Conservation (phyloP, 2,329 filamentous ascomycete species). For the Raffaelea ambrosiae region DNA sequence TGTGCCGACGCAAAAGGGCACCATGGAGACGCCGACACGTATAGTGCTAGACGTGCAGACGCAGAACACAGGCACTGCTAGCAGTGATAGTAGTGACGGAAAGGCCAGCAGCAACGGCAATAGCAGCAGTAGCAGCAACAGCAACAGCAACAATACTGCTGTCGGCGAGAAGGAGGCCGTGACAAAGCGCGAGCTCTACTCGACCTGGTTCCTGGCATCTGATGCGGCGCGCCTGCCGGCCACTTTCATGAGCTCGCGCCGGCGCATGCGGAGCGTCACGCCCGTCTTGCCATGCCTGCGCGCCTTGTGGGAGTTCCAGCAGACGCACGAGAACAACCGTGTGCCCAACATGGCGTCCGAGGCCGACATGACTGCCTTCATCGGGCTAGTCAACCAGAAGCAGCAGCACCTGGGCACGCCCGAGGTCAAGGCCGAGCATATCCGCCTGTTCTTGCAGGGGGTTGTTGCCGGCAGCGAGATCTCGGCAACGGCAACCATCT, state of each 20-base stretch:
- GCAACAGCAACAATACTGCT: neutral
- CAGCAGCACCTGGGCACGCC: slow-evolving; percentile 68
- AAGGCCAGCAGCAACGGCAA: neutral
- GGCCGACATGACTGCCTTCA: slow-evolving; percentile 68
- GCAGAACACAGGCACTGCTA: slow-evolving; percentile 55
- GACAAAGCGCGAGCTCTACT: slow-evolving; percentile 85
- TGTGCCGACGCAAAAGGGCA: slow-evolving; percentile 45
- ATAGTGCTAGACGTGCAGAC: slow-evolving; percentile 64
- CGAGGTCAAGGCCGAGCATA: slow-evolving; percentile 59
- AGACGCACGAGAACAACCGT: slow-evolving; percentile 43
- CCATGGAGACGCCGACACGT: slow-evolving; percentile 67
- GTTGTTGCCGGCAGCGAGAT: slow-evolving; percentile 68
- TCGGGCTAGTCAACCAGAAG: slow-evolving; percentile 65
- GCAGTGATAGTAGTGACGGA: slow-evolving; percentile 29
- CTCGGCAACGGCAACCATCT: slow-evolving; percentile 76
- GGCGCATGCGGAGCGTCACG: slow-evolving; percentile 67
- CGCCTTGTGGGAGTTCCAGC: slow-evolving; percentile 82
- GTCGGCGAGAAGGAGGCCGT: slow-evolving; percentile 54
- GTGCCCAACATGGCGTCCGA: slow-evolving; percentile 29
- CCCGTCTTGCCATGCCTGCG: slow-evolving; percentile 79
- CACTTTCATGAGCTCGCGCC: slow-evolving; percentile 60
- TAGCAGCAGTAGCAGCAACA: neutral
- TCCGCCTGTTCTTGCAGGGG: slow-evolving; percentile 81
- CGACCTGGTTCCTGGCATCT: slow-evolving; percentile 75
- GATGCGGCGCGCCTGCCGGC: slow-evolving; percentile 63